A percentile compares a stretch with the other conserved stretches of the same genome.
phyloP scores from a whole-genome alignment of 2,329 filamentous ascomycete genomes.

The Macrophomina pseudophaseolina region DNA sequence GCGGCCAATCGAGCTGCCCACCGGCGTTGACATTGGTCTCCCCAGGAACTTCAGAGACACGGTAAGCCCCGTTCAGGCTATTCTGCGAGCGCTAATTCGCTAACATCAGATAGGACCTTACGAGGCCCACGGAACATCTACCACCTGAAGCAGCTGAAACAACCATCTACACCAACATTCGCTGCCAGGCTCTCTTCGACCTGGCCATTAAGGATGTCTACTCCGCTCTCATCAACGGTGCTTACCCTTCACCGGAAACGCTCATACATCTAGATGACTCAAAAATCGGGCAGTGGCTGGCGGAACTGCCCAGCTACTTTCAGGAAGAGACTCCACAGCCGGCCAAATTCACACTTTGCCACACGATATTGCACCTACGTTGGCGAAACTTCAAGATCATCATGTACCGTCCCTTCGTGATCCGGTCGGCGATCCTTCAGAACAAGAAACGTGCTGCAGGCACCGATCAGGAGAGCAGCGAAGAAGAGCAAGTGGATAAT shows the following conservation, averaged over 20 bases:
- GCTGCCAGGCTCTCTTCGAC: constrained; percentile 53
- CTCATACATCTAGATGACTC: constrained; percentile 49
- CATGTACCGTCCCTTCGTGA: constrained; percentile 55
- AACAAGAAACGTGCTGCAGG: background rate
- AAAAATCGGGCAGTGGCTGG: constrained; percentile 47
- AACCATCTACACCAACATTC: constrained; percentile 53
- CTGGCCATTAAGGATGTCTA: constrained; percentile 53
- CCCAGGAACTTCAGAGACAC: constrained; percentile 54
- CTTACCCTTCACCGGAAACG: constrained; percentile 48
- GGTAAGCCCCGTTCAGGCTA: constrained; percentile 27
- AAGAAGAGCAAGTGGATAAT: background rate
- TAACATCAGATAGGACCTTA: constrained; percentile 10
- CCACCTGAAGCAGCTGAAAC: constrained; percentile 30
- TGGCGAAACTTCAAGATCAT: constrained; percentile 54
- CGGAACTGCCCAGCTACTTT: constrained; percentile 46
- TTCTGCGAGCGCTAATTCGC: background rate
- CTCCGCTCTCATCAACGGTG: constrained; percentile 52
- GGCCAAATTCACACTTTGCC: constrained; percentile 46
- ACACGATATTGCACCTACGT: constrained; percentile 53
- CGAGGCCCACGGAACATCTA: background rate
- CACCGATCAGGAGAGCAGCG: background rate
- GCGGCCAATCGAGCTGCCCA: constrained; percentile 54
- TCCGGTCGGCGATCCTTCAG: constrained; percentile 42
- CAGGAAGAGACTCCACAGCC: constrained; percentile 39
- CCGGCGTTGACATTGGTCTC: constrained; percentile 50